phyloP scores from a whole-genome alignment of 2,329 filamentous ascomycete species.

The Oidium heveae region DNA sequence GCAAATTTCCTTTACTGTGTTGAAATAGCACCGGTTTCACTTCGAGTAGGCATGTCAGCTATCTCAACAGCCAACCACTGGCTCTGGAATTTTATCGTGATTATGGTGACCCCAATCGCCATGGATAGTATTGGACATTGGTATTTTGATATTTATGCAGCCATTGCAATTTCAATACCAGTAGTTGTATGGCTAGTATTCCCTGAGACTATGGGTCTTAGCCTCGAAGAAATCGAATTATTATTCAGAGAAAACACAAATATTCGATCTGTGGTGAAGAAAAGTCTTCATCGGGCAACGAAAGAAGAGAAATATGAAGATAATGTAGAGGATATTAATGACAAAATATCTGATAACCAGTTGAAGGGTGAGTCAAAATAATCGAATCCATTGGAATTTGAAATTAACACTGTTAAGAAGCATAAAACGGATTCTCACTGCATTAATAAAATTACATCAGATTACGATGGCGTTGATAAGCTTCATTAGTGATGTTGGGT shows the following conservation, averaged over 20 bases:
- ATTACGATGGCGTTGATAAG: too few species aligned
- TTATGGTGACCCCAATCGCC: constrained; percentile 15
- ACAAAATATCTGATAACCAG: neutral
- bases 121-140: constrained; percentile 15
- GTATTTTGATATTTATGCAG: constrained; percentile 17
- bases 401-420: too few species aligned
- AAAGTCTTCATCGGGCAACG: neutral
- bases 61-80: constrained; percentile 59
- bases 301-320: neutral
- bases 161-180: constrained; percentile 16
- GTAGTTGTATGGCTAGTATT: constrained; percentile 17
- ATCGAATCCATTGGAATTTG: too few species aligned
- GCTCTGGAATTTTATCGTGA: constrained; percentile 36
- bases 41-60: constrained; percentile 36
- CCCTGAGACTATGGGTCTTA: constrained; percentile 27
- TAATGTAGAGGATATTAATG: neutral
- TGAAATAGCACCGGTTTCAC: constrained; percentile 44
- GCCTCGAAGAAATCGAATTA: constrained; percentile 43
- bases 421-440: too few species aligned
- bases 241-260: constrained; percentile 22
- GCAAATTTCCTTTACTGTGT: constrained; percentile 48
- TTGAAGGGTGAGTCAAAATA: neutral
- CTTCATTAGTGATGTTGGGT: too few species aligned
- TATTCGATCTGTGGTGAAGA: neutral
- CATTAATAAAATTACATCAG: too few species aligned